Evolutionary conservation across 2,329 filamentous ascomycete species (phyloP), one percentile per base, ranked within the genome.

Genomic region (Colletotrichum coccodes): DNA sequence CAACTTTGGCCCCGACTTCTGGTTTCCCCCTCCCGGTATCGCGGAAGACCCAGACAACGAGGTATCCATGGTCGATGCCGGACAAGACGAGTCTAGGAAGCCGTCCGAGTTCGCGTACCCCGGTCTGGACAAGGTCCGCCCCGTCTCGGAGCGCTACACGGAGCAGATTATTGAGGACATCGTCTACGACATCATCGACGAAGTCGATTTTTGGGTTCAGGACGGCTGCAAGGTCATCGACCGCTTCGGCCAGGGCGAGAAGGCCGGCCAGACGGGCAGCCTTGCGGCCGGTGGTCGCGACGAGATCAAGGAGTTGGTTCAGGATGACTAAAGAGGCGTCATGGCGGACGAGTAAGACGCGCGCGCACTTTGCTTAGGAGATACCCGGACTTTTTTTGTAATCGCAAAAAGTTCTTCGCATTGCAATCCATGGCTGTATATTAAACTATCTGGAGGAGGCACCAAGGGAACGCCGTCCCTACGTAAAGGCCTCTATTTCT

Each of bases 151-250:
- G 70, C 89, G 96, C 36, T 98, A 94, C 79, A 89, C 90, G 68
- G 95, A 99, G 77, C 95, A 98, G 82, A 95, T 99, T 70, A 94
- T 92, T 16, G 96, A 99, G 81, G 96, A 99, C 75, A 86, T 98
- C 28, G 88, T 97, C 34, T 97, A 94, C 78, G 96, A 99, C 79
- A 88, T 99, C 60, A 86, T 98, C 36, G 96, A 99, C 76, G 96
- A 99, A 81, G 93, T 97, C 56, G 94, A 97, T 82, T 96, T 93
- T 81, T 97, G 90, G 91, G 86, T 91, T 79, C 89, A 93, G 76
- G 93, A 94, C 71, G 87, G 86, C 28, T 84, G 83, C 9, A 83
- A 82, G 69, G 82, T 84, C 9, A 81, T 85, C 53, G 85, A 85
- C 66, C 79, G 81, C 50, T 81, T 81, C 11, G 84, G 76, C 14